These are phyloP conservation scores for Vachellia pachyceras DNA, from an alignment of 306 rosid genomes.

Conservation along the genomic window DNA sequence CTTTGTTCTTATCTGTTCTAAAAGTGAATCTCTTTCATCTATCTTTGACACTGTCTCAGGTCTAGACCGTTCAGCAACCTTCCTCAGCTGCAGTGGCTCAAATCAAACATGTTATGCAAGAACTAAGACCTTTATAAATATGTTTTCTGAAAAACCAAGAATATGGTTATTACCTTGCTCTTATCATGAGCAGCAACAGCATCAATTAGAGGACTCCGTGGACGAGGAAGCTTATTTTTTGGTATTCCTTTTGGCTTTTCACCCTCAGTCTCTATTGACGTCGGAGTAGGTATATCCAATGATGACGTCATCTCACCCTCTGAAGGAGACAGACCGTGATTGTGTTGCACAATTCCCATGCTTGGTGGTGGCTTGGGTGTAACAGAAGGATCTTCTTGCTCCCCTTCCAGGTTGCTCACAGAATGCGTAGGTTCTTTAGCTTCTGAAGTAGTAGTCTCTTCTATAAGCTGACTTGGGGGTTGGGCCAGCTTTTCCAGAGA, in stretches of 20 bases:
- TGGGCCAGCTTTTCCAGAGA: slow-evolving; percentile 41
- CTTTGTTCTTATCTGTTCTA: slow-evolving; percentile 94
- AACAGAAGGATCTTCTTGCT: slow-evolving; percentile 36
- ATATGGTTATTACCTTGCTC: slow-evolving; percentile 72
- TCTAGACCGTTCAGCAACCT: slow-evolving; percentile 71
- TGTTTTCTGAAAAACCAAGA: slow-evolving; percentile 27
- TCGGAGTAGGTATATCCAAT: slow-evolving; percentile 46
- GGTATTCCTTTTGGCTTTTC: slow-evolving; percentile 61
- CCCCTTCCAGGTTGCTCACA: slow-evolving; percentile 51
- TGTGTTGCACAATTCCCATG: slow-evolving; percentile 53
- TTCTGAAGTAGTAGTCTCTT: slow-evolving; percentile 48
- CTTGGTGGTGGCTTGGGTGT: slow-evolving; percentile 44
- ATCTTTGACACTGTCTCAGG: slow-evolving; percentile 64
- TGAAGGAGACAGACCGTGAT: slow-evolving; percentile 39
- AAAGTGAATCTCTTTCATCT: slow-evolving; percentile 84
- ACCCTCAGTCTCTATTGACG: slow-evolving; percentile 53
- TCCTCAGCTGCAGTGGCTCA: slow-evolving; percentile 78
- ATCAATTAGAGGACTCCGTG: slow-evolving; percentile 95
- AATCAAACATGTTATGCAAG: slow-evolving; percentile 39
- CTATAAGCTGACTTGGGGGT: slow-evolving; percentile 45
- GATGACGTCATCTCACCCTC: slow-evolving; percentile 58
- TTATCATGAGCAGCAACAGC: slow-evolving; percentile 95
- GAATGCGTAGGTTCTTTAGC: slow-evolving; percentile 43
- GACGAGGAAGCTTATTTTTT: slow-evolving; percentile 76
- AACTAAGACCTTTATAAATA: slow-evolving; percentile 32